Evolutionary conservation across 2,329 filamentous ascomycete genomes (phyloP).

Genomic region (Trichoderma arundinaceum): DNA sequence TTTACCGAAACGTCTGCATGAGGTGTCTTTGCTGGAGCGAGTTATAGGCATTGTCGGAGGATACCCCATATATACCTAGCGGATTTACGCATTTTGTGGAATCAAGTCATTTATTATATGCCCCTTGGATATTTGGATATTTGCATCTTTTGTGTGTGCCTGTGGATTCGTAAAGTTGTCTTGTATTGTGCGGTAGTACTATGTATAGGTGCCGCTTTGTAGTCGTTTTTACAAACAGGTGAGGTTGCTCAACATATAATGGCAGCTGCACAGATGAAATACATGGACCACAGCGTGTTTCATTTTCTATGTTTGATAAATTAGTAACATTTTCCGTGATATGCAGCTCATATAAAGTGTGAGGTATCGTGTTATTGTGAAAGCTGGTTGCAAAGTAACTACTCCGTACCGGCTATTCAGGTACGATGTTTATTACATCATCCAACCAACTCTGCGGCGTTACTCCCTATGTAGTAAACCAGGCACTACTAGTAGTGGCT

Average conservation of each 20-base stretch:
- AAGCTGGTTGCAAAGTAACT: background rate
- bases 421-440: conserved; percentile 25
- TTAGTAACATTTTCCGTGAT: too few species aligned
- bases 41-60: conserved; percentile 39
- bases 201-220: too few species aligned
- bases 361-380: background rate
- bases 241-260: too few species aligned
- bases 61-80: conserved; percentile 41
- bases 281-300: too few species aligned
- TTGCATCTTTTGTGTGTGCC: background rate
- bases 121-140: background rate
- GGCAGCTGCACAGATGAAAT: too few species aligned
- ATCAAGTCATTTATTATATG: conserved; percentile 18
- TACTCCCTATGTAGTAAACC: background rate
- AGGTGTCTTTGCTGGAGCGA: conserved; percentile 36
- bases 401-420: conserved; percentile 2
- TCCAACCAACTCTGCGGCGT: background rate
- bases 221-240: too few species aligned
- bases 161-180: background rate
- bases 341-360: too few species aligned
- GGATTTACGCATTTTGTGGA: conserved; percentile 24
- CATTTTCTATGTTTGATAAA: too few species aligned
- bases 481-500: conserved; percentile 12
- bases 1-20: conserved; percentile 31
- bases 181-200: background rate